A percentile compares a stretch with the other conserved stretches of the same genome.
Evolutionary conservation across 2,329 filamentous ascomycete species (phyloP).

Genomic region (Drechslerella stenobrocha): DNA sequence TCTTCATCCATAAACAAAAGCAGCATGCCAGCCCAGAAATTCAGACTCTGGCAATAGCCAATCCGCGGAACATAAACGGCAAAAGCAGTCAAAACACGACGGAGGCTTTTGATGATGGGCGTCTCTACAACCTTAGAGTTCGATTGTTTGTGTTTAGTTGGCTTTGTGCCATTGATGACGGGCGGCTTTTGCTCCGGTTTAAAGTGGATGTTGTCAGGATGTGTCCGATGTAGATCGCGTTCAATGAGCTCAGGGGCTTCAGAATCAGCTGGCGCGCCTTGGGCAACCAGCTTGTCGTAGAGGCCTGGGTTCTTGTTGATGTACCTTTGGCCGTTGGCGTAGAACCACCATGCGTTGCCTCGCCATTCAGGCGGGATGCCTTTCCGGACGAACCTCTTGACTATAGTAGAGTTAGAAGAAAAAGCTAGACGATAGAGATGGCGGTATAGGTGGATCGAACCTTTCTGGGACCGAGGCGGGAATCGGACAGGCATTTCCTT

Average conservation of each 20-base stretch:
- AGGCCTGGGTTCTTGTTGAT: constrained; percentile 74
- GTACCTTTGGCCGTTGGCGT: constrained; percentile 81
- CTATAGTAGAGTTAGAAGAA: no score
- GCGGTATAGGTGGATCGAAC: constrained; percentile 5
- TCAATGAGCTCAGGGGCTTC: constrained; percentile 89
- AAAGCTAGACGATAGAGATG: constrained; percentile 8
- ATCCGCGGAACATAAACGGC: constrained; percentile 87
- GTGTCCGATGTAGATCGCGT: constrained; percentile 87
- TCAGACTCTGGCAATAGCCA: constrained; percentile 93
- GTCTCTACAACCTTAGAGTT: constrained; percentile 64
- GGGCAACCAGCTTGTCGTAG: constrained; percentile 71
- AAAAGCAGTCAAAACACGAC: constrained; percentile 85
- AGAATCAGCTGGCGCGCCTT: constrained; percentile 66
- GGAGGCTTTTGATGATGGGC: constrained; percentile 75
- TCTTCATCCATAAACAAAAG: constrained; percentile 90
- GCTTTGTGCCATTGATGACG: constrained; percentile 53
- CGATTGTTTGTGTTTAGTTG: constrained; percentile 55
- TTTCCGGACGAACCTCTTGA: constrained; percentile 88
- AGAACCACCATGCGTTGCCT: constrained; percentile 96
- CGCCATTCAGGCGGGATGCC: constrained; percentile 92
- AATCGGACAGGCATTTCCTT: constrained; percentile 74
- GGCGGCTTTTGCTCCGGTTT: constrained; percentile 64
- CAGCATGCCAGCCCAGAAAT: constrained; percentile 87
- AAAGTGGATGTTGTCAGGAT: constrained; percentile 90
- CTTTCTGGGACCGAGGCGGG: constrained; percentile 76